Conservation (phyloP, 768 basidiomycete genomes). For the Pleurotus eryngii region DNA sequence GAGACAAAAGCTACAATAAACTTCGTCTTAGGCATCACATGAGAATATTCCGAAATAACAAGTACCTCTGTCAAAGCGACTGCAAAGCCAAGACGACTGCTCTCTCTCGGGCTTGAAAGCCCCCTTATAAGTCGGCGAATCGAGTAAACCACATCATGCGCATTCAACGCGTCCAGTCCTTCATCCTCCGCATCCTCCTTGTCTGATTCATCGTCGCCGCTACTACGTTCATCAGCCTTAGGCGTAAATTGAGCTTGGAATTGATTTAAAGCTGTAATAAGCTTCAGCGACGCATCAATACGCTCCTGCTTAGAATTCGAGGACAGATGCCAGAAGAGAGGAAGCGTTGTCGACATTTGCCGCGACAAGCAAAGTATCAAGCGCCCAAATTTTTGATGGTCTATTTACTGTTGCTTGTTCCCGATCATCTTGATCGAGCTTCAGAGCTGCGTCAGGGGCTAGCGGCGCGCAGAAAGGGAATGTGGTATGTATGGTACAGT, state of each 20-base stretch:
- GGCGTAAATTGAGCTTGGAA: slow-evolving; percentile 72
- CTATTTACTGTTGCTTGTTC: not conserved
- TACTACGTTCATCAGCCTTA: slow-evolving; percentile 20
- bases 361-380: not conserved
- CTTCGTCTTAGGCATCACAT: slow-evolving; percentile 10
- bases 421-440: slow-evolving; percentile 1
- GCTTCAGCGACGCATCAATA: slow-evolving; percentile 80
- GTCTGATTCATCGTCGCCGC: slow-evolving; percentile 40
- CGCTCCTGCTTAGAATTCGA: slow-evolving; percentile 77
- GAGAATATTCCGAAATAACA: not conserved
- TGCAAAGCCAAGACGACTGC: slow-evolving; percentile 91
- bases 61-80: slow-evolving; percentile 93
- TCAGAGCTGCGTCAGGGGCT: not conserved
- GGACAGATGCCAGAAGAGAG: slow-evolving; percentile 92
- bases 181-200: slow-evolving; percentile 44
- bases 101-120: slow-evolving; percentile 88
- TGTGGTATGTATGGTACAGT: not conserved
- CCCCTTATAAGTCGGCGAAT: slow-evolving; percentile 84
- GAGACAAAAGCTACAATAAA: slow-evolving; percentile 65
- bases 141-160: slow-evolving; percentile 91
- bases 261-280: slow-evolving; percentile 75
- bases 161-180: slow-evolving; percentile 65
- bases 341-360: slow-evolving; percentile 80
- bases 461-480: not conserved
- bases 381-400: slow-evolving; percentile 1